Conservation (phyloP, 345 rosid species). For the Garcia nutans region DNA sequence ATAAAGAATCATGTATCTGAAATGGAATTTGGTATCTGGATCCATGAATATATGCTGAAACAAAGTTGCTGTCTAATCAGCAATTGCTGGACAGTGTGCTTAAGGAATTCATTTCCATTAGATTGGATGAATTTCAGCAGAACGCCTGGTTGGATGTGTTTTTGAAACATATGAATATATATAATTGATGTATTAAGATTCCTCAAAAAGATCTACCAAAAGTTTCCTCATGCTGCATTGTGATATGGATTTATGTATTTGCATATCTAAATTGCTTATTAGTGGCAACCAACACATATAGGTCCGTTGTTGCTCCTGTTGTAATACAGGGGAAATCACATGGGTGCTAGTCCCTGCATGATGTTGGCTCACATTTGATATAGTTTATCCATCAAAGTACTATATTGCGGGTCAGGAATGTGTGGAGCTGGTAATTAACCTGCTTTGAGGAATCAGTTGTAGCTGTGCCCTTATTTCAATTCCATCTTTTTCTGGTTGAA, state of each 20-base stretch:
- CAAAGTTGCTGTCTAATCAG: neutral
- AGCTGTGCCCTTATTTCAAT: neutral
- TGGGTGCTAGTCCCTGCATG: neutral
- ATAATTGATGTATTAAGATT: neutral
- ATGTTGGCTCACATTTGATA: neutral
- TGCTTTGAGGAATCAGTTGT: neutral
- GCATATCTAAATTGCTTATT: neutral
- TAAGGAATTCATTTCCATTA: neutral
- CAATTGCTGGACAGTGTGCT: neutral
- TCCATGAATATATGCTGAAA: neutral
- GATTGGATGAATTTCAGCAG: slow-evolving; percentile 1
- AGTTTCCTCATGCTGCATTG: neutral
- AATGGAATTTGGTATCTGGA: neutral
- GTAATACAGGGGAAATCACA: neutral
- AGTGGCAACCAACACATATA: neutral
- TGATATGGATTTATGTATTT: neutral
- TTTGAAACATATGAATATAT: too few relatives aligned
- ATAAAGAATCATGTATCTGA: neutral
- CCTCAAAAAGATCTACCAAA: too few relatives aligned
- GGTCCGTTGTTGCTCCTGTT: neutral
- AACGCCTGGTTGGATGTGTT: neutral
- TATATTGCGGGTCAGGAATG: neutral
- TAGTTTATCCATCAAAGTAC: neutral
- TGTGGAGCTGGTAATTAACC: neutral
- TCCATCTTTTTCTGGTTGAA: neutral